Base-by-base conservation (phyloP, 1,139 yeast genomes). In the Zhuliangozyma parablackwelliae region DNA sequence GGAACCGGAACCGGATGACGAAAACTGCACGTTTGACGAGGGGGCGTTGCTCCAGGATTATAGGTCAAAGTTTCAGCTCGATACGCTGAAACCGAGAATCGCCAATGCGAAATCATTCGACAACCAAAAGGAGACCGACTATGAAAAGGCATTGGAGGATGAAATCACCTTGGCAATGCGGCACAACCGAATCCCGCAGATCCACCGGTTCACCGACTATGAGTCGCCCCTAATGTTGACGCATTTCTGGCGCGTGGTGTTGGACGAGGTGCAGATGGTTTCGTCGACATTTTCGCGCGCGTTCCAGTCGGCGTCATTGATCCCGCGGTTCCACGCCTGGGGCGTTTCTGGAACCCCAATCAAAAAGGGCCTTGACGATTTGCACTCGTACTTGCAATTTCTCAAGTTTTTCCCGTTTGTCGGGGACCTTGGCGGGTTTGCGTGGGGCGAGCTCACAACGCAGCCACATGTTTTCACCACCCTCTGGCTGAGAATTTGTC, bases 311-410 rank as follows among this genome's bases (percentile, higher is more conserved):
- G 89, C 96, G 0, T 69, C 86, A 3, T 63, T 85, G 29, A 77
- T 92, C 21, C 95, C 96, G 4, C 66, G 96, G 37, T 75, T 78
- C 36, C 97, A 92, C 61, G 80, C 96, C 0, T 92, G 97, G 97
- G 96, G 96, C 7, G 96, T 89, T 1, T 85, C 96, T 0, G 98
- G 98, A 6, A 92, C 98, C 0, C 95, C 97, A 0, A 83, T 89
- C 9, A 78, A 80, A 45, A 78, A 76, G 45, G 69, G 75, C 32
- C 61, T 86, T 40, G 63, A 65, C 33, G 96, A 90, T 57, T 63
- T 89, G 39, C 79, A 75, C 38, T 83, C 95, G 0, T 69, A 88
- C 7, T 56, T 89, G 28, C 71, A 77, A 12, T 90, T 87, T 51
- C 61, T 89, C 43, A 69, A 82, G 42, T 58, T 78, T 24, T 69